Evolutionary conservation across 805 yeast species (phyloP).

Genomic region (Candida vaughaniae): DNA sequence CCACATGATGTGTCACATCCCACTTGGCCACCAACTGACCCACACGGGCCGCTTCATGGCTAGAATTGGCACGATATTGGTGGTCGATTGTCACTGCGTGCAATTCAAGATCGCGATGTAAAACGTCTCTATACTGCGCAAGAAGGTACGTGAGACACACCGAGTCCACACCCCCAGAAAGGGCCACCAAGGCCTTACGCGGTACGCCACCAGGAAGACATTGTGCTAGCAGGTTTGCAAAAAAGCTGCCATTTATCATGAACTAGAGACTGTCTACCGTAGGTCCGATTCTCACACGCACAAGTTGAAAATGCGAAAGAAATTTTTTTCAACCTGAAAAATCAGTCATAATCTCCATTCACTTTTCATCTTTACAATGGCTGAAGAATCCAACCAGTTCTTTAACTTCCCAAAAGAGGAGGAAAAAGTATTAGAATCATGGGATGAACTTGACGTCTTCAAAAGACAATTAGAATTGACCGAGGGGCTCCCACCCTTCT

Average conservation of each 20-base stretch:
- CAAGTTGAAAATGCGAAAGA: no score
- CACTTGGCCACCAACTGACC: slow-evolving; percentile 28
- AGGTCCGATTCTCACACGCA: not conserved
- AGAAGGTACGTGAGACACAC: slow-evolving; percentile 62
- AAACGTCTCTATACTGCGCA: slow-evolving; percentile 27
- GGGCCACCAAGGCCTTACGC: slow-evolving; percentile 48
- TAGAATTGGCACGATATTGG: slow-evolving; percentile 48
- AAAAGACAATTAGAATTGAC: slow-evolving; percentile 80
- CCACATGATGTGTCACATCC: slow-evolving; percentile 35
- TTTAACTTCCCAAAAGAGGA: slow-evolving; percentile 89
- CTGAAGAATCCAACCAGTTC: slow-evolving; percentile 16
- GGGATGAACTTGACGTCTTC: slow-evolving; percentile 96
- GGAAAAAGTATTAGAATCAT: slow-evolving; percentile 70
- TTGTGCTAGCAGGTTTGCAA: slow-evolving; percentile 14
- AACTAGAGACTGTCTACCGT: no score
- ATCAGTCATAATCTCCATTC: slow-evolving; percentile 5
- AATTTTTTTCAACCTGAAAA: slow-evolving; percentile 2
- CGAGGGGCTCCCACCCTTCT: slow-evolving; percentile 80
- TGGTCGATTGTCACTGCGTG: slow-evolving; percentile 71
- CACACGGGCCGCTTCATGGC: slow-evolving; percentile 48
- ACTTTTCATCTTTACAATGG: slow-evolving; percentile 11
- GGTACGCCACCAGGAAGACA: slow-evolving; percentile 19
- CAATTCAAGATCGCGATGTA: slow-evolving; percentile 30
- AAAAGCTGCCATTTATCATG: slow-evolving; percentile 4
- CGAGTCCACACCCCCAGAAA: slow-evolving; percentile 84